Evolutionary conservation across 805 yeast species (phyloP).

Genomic region (Suhomyces sp.): DNA sequence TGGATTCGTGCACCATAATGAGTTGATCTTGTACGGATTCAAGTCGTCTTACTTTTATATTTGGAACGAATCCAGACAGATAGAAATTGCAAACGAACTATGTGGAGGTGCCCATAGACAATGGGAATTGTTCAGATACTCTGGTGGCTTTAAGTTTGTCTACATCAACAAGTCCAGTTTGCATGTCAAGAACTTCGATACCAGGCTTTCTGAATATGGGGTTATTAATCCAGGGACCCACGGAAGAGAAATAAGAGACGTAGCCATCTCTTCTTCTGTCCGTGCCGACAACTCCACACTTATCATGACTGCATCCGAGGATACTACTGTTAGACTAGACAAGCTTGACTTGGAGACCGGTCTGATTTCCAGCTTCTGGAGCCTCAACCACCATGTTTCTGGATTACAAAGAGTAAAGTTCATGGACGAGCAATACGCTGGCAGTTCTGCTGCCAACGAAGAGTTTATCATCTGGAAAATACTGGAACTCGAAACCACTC

Average conservation of each 20-base stretch:
- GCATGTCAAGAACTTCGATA: slow-evolving; percentile 28
- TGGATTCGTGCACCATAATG: slow-evolving; percentile 42
- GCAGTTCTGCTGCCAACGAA: slow-evolving; percentile 75
- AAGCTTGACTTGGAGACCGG: slow-evolving; percentile 37
- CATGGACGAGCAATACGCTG: slow-evolving; percentile 47
- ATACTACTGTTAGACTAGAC: slow-evolving; percentile 70
- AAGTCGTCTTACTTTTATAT: slow-evolving; percentile 72
- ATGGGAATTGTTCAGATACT: slow-evolving; percentile 54
- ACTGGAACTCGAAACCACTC: slow-evolving; percentile 26
- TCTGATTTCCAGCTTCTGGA: slow-evolving; percentile 47
- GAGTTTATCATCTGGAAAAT: slow-evolving; percentile 82
- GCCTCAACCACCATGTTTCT: slow-evolving; percentile 78
- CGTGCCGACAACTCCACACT: slow-evolving; percentile 32
- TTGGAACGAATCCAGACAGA: slow-evolving; percentile 77
- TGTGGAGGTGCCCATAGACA: slow-evolving; percentile 93
- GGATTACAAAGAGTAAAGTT: slow-evolving; percentile 78
- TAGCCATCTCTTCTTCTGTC: slow-evolving; percentile 48
- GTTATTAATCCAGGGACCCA: slow-evolving; percentile 64
- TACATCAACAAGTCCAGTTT: slow-evolving; percentile 57
- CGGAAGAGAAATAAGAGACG: slow-evolving; percentile 85
- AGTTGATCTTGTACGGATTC: slow-evolving; percentile 74
- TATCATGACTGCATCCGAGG: slow-evolving; percentile 83
- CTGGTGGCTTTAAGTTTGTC: slow-evolving; percentile 42
- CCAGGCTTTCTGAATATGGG: slow-evolving; percentile 22
- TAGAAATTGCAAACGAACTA: slow-evolving; percentile 61